A percentile compares a stretch with the other conserved stretches of the same genome.
phyloP scores from a whole-genome alignment of 2,329 filamentous ascomycete genomes.

The Pyrenophora tritici-repentis region DNA sequence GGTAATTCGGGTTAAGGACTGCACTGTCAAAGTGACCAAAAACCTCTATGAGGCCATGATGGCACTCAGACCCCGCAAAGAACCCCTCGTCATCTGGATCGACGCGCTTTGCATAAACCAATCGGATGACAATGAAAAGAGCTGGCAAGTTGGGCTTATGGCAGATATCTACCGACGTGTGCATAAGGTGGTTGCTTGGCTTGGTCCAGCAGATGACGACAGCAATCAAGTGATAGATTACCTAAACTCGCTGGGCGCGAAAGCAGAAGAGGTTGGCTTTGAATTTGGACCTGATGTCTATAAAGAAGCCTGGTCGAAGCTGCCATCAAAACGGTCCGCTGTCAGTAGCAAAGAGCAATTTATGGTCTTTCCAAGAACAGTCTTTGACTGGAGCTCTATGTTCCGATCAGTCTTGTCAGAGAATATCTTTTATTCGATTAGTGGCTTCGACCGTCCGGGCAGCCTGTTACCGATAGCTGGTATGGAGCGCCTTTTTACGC shows the following conservation, averaged over 20 bases:
- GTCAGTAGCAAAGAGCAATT: no score
- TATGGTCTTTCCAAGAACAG: neutral
- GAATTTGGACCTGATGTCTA: neutral
- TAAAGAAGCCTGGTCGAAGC: neutral
- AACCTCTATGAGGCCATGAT: no score
- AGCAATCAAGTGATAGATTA: neutral
- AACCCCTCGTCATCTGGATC: neutral
- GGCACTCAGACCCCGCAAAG: no score
- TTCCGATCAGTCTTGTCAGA: neutral
- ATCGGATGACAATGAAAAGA: slow-evolving; percentile 10
- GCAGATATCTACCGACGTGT: slow-evolving; percentile 12
- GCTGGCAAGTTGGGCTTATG: slow-evolving; percentile 20
- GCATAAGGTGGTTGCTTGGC: slow-evolving; percentile 11
- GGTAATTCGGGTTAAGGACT: no score
- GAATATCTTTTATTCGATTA: neutral
- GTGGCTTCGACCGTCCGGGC: neutral
- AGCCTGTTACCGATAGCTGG: neutral
- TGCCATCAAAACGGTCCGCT: neutral
- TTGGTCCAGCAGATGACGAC: slow-evolving; percentile 8
- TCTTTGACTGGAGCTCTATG: neutral
- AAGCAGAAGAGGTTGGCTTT: neutral
- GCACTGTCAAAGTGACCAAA: no score
- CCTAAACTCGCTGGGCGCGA: neutral
- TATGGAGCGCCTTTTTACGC: slow-evolving; percentile 8
- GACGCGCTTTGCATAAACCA: slow-evolving; percentile 5